These are phyloP conservation scores for Benincasa hispida DNA, from an alignment of 306 rosid genomes.

Conservation along the genomic window DNA sequence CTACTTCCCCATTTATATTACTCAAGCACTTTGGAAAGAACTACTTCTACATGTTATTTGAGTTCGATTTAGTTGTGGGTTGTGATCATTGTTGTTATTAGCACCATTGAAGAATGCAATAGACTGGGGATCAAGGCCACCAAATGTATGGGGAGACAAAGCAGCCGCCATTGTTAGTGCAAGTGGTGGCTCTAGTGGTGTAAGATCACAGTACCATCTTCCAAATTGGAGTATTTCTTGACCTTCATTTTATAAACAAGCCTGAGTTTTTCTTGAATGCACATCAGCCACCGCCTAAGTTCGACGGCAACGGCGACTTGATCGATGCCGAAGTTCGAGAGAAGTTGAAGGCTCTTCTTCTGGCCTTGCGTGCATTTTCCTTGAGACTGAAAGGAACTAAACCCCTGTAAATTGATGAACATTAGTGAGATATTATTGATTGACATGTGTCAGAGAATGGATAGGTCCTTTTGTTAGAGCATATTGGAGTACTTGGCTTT, in stretches of 20 bases:
- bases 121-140: constrained; percentile 76
- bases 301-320: constrained; percentile 50
- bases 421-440: too few relatives aligned
- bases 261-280: constrained; percentile 68
- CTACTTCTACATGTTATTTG: not conserved
- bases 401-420: not conserved
- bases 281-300: constrained; percentile 59
- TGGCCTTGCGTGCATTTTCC: constrained; percentile 41
- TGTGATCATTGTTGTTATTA: not conserved
- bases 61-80: not conserved
- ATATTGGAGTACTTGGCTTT: too few relatives aligned
- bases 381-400: constrained; percentile 27
- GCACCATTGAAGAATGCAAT: constrained; percentile 68
- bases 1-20: too few relatives aligned
- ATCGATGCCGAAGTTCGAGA: constrained; percentile 35
- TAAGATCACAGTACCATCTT: constrained; percentile 65
- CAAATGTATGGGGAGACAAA: constrained; percentile 79
- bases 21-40: too few relatives aligned
- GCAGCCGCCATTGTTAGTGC: constrained; percentile 75
- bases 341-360: constrained; percentile 36
- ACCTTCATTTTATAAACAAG: constrained; percentile 86
- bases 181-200: constrained; percentile 71
- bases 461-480: too few relatives aligned
- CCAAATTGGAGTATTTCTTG: constrained; percentile 74
- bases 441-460: too few relatives aligned